Base-by-base conservation (phyloP, 73 alveolate species). In the Paramecium bursaria region DNA sequence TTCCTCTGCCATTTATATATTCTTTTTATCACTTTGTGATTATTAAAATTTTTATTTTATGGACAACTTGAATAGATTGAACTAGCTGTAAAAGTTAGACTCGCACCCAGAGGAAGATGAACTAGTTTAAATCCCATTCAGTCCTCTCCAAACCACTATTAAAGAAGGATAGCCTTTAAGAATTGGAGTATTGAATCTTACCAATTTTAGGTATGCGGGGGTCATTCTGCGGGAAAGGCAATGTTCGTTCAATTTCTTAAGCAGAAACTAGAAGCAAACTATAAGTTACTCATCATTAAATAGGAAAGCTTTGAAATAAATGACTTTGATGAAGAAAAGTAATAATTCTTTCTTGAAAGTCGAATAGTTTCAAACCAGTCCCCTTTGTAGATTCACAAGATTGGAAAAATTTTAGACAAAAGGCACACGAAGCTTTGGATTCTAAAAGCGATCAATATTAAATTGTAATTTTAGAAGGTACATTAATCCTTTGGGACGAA, bases 381-480 rank as follows among this genome's bases (percentile, higher is more conserved):
- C 82, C 82, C 0, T 67, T 39, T 42, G 82, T 67, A 4, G 44
- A 67, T 19, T 21, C 33, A 15, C 19, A 31, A 23, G 27, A 67
- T 19, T 67, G 33, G 26, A 7, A 67, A 35, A 67, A 67, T 9
- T 67, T 67, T 67, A 67, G 82, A 5, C 57, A 17, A 67, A 35
- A n/a, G 82, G 60, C 11, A 33, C 44, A n/a, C 0, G 33, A 67
- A 21, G 50, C 82, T 0, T 14, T 67, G 1, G 7, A 31, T 22
- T 21, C 33, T 4, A 67, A 25, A 1, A 33, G 6, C 5, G 53
- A 67, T 11, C 27, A 27, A 29, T 30, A 88, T 26, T n/a, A n/a
- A n/a, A 86, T 95, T 19, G 90, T 94, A 46, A 94, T 95, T 46
- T 85, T 95, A 23, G 99, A 95, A 87, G 99, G 99, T n/a, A 93